Evolutionary conservation across 495 filamentous ascomycete genomes (phyloP), one percentile per base, ranked within the genome.

Genomic region (Jackrogersella multiformis): DNA sequence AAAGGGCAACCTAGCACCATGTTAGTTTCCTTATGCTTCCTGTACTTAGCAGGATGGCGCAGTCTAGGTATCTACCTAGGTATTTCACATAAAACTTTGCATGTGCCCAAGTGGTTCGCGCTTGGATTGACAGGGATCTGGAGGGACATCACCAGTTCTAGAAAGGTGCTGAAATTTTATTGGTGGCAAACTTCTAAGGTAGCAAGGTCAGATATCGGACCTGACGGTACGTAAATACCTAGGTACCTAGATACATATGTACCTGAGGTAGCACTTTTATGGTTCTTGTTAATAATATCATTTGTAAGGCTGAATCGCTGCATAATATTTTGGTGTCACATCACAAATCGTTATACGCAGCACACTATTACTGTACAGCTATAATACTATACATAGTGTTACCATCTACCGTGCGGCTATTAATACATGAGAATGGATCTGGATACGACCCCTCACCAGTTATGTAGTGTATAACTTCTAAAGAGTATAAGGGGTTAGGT

Each of bases 131-230:
- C 66, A 65, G 55, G 67, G 67, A 48, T 70, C 18, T 56, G 10
- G 67, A 64, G 61, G 56, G 61, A 41, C 67, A 70, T 70, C 61
- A 52, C 61, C 67, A 56, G 21, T 70, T 70, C 30, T 41, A 70
- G 67, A 70, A 61, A 65, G 51, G 30, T 20, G 44, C 34, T 54
- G 28, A 52, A 57, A 65, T 52, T 48, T 58, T 21, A 70, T 70
- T 70, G 67, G 61, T 66, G 61, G 67, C 57, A 41, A 61, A 58
- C 20, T 24, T n/a, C n/a, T n/a, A n/a, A n/a, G n/a, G n/a, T n/a
- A n/a, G n/a, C n/a, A n/a, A n/a, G n/a, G n/a, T n/a, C n/a, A 32
- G 28, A 49, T 23, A 15, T 49, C 15, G 30, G 28, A 64, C 15
- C 28, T 55, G 15, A 30, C 26, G 23, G 7, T 36, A 64, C 41